Base-by-base conservation (phyloP, 2,329 filamentous ascomycete genomes). In the Penicillium sp. region DNA sequence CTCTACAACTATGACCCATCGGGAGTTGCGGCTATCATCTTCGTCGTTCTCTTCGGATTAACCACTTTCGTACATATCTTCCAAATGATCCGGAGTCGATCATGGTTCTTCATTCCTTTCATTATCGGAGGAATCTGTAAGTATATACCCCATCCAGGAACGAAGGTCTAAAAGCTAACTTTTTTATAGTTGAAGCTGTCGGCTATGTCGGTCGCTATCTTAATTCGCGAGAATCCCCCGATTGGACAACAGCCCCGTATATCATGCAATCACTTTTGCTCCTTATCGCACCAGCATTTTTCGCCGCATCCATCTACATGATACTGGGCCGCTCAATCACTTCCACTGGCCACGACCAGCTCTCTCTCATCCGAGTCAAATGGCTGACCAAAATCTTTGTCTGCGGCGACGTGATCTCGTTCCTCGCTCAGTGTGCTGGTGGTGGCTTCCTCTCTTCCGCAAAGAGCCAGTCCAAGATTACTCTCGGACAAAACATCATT, bases 281-380 rank as follows among this genome's bases (percentile, higher is more conserved):
- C 36, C 71, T 82, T 10, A 67, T 82, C 8, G 79, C 78, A 0
- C 80, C 79, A 0, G 75, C 76, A 3, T 74, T 81, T 39, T 77
- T 79, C 55, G 79, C 79, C 8, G 80, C 80, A 15, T 76, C 75
- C 0, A 78, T 81, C 60, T 81, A 82, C 60, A 82, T 81, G 68
- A 68, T 74, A 8, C 75, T 82, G 41, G 76, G 74, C 36, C 73
- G 79, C n/a, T 16, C 29, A 13, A 75, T 81, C 15, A 75, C 80
- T 13, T 65, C 68, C 4, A 67, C 78, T 4, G 74, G 70, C 25
- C 78, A 80, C 48, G 65, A 73, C 11, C 69, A 70, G 3, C 69
- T 77, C 4, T 71, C 78, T 27, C 2, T 41, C 70, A 75, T 81
- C 49, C 73, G 73, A 5, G 68, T 75, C 3, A 70, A 68, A 6